Base-by-base conservation (phyloP, 2,329 filamentous ascomycete species). In the Venturia aucupariae region DNA sequence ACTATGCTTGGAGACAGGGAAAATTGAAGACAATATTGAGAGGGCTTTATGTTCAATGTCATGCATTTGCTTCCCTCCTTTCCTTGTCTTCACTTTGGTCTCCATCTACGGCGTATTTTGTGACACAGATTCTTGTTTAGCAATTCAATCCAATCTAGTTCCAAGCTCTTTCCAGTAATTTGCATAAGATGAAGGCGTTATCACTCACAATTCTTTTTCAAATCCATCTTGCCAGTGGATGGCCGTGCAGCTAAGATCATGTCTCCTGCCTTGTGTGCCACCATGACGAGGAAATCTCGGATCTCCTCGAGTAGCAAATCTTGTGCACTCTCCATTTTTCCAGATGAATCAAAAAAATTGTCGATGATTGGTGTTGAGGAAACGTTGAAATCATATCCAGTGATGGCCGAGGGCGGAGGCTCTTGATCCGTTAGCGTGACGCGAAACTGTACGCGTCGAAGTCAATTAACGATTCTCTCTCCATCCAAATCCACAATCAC, bases 131-230 rank as follows among this genome's bases (percentile, higher is more conserved):
- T 38, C 8, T 13, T 2, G 19, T 22, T 7, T 11, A 46, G n/a
- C 3, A 27, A 15, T 15, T 4, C 11, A 1, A 51, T 27, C 46
- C 10, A 27, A 51, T 4, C 5, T 11, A 27, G 2, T 30, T 22
- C 6, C 38, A 41, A 57, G 48, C 48, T 64, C 51, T 42, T 44
- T 15, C 22, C 51, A 13, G 11, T 22, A 27, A 27, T 15, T 62
- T 2, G 6, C 13, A 22, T 27, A 38, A 24, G 11, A 38, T 22
- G 22, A 48, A 32, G 41, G 41, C 4, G 7, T 8, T 17, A 48
- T 13, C 15, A 66, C 69, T 60, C 67, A 77, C 75, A 79, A 67
- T 81, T 81, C 75, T 80, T 81, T 69, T 81, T 81, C 30, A 73
- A 74, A 30, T 78, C 79, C 8, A 76, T 73, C 35, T 69, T 72